These are phyloP conservation scores for Linum trigynum DNA, from an alignment of 345 rosid species.

Conservation along the genomic window DNA sequence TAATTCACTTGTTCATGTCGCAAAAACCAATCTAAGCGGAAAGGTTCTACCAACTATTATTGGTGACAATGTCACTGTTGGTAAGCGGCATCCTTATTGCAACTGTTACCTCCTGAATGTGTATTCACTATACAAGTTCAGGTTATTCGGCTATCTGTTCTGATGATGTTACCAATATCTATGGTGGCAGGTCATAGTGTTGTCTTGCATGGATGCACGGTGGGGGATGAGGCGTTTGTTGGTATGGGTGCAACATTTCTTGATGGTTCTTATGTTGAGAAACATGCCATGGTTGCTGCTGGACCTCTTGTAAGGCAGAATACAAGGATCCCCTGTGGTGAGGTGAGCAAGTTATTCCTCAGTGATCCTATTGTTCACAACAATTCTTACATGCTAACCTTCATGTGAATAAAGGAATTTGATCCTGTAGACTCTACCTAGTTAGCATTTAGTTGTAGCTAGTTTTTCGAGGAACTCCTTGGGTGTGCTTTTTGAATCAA, in stretches of 20 bases:
- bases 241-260: conserved; percentile 93
- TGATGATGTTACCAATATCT: background rate
- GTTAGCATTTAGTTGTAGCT: background rate
- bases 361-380: background rate
- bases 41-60: conserved; percentile 73
- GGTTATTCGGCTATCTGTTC: background rate
- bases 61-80: conserved; percentile 63
- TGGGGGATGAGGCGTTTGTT: conserved; percentile 81
- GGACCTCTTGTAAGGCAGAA: conserved; percentile 96
- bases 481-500: too few species aligned
- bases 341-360: conserved; percentile 36
- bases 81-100: too few species aligned
- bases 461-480: background rate
- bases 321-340: conserved; percentile 70
- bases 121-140: background rate
- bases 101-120: background rate
- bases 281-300: conserved; percentile 89
- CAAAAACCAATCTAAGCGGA: conserved; percentile 86
- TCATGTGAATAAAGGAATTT: background rate
- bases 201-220: conserved; percentile 91
- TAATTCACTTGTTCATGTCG: conserved; percentile 93
- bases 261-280: conserved; percentile 82
- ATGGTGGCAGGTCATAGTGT: conserved; percentile 72
- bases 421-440: background rate
- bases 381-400: background rate